Conservation (phyloP, 805 yeast species). For the Hyphopichia homilentoma region DNA sequence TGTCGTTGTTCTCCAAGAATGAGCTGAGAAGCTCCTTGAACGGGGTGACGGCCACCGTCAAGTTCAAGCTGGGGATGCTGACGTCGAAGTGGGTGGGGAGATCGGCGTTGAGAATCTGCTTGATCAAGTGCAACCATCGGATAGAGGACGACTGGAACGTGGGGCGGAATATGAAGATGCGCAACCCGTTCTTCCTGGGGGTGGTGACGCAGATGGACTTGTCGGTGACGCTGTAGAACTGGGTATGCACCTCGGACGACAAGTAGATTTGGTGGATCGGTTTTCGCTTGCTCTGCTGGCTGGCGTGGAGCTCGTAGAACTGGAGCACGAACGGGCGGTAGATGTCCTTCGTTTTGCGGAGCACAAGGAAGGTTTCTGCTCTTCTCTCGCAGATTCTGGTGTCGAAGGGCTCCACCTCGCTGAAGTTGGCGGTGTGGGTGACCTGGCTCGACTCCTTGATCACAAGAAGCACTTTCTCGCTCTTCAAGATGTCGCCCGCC, state of each 20-base stretch:
- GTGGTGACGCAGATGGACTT: slow-evolving; percentile 58
- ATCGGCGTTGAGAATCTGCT: slow-evolving; percentile 39
- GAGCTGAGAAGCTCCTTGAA: slow-evolving; percentile 36
- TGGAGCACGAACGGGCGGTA: slow-evolving; percentile 58
- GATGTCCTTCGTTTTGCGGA: slow-evolving; percentile 54
- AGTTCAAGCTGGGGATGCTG: slow-evolving; percentile 43
- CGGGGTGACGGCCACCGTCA: slow-evolving; percentile 42
- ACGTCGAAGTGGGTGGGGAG: slow-evolving; percentile 27
- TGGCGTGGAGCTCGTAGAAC: slow-evolving; percentile 49
- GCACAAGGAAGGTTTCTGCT: slow-evolving; percentile 75
- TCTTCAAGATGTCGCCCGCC: slow-evolving; percentile 61
- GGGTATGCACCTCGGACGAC: slow-evolving; percentile 26
- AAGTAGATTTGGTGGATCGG: slow-evolving; percentile 21
- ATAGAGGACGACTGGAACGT: slow-evolving; percentile 51
- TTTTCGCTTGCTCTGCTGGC: slow-evolving; percentile 13
- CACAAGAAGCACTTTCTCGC: slow-evolving; percentile 68
- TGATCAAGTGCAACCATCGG: slow-evolving; percentile 61
- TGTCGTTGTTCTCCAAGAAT: slow-evolving; percentile 9
- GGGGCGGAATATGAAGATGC: slow-evolving; percentile 53
- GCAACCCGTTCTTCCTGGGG: slow-evolving; percentile 15
- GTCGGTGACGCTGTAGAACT: slow-evolving; percentile 64
- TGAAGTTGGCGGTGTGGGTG: slow-evolving; percentile 18
- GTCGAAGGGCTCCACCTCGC: slow-evolving; percentile 50
- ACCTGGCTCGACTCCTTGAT: slow-evolving; percentile 40
- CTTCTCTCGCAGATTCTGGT: slow-evolving; percentile 66